These are phyloP conservation scores for Pythium aquatile DNA, from an alignment of 352 stramenopile species.

Conservation along the genomic window DNA sequence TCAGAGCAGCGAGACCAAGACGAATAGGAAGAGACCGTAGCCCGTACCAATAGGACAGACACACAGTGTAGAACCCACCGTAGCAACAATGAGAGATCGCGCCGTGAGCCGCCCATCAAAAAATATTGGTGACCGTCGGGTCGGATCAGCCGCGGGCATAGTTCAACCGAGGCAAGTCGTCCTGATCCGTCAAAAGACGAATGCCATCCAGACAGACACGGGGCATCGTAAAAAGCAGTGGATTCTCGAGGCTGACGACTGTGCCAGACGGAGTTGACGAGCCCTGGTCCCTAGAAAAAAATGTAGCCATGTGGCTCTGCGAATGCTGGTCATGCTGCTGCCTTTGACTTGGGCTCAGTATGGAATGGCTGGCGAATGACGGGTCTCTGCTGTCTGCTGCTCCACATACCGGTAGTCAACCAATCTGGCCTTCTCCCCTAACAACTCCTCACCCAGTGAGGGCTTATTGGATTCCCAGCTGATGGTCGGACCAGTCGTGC, in stretches of 20 bases:
- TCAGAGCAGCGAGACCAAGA: constrained; percentile 3
- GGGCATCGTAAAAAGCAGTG: too few species aligned
- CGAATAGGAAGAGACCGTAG: neutral
- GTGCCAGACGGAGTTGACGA: constrained; percentile 5
- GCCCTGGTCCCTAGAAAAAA: neutral
- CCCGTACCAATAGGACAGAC: neutral
- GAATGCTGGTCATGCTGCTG: neutral
- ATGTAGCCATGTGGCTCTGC: neutral
- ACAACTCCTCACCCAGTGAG: neutral
- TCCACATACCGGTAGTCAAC: neutral
- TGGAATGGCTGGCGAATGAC: neutral
- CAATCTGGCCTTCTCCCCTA: constrained; percentile 3
- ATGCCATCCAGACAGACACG: neutral
- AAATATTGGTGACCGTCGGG: neutral
- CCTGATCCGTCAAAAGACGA: constrained; percentile 16
- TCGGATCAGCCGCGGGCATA: neutral
- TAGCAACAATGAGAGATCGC: neutral
- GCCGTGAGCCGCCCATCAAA: neutral
- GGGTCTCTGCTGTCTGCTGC: neutral
- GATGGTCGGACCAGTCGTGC: neutral
- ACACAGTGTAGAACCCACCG: neutral
- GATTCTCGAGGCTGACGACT: neutral
- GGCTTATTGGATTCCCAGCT: neutral
- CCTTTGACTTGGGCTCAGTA: constrained; percentile 8
- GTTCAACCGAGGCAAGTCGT: neutral